These are phyloP conservation scores for Pythium apleroticum DNA, from an alignment of 352 stramenopile genomes.

Conservation along the genomic window DNA sequence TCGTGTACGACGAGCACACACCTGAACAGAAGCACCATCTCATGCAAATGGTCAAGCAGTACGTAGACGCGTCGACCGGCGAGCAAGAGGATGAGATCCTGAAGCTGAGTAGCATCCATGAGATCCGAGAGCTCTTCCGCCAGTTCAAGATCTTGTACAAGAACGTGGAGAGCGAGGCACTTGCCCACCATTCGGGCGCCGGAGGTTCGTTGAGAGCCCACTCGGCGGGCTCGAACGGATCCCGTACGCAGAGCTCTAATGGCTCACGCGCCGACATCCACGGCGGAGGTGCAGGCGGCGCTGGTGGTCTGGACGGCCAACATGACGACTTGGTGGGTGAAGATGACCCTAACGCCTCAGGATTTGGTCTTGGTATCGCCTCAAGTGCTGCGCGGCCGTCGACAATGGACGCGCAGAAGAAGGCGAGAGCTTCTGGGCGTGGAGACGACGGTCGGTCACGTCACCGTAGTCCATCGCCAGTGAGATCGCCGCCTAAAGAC, in stretches of 20 bases:
- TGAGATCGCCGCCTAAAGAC: conserved; percentile 23
- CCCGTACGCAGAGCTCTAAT: conserved; percentile 48
- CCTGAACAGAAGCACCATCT: conserved; percentile 89
- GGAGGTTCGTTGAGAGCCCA: conserved; percentile 33
- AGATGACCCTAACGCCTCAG: conserved; percentile 48
- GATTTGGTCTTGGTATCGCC: conserved; percentile 63
- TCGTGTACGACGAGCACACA: conserved; percentile 90
- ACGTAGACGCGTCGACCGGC: conserved; percentile 58
- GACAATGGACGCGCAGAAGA: conserved; percentile 60
- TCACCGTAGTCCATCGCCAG: conserved; percentile 39
- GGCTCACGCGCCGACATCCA: conserved; percentile 47
- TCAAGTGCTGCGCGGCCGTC: conserved; percentile 53
- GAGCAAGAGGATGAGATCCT: conserved; percentile 82
- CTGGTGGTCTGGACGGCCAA: not conserved
- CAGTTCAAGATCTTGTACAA: conserved; percentile 90
- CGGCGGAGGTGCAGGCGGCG: not conserved
- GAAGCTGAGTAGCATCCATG: conserved; percentile 79
- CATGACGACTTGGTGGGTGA: conserved; percentile 52
- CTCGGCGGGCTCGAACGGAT: conserved; percentile 56
- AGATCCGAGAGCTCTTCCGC: conserved; percentile 91
- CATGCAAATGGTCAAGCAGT: conserved; percentile 66
- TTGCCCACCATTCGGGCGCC: conserved; percentile 13
- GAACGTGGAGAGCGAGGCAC: conserved; percentile 45
- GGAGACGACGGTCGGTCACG: conserved; percentile 24
- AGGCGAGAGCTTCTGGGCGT: conserved; percentile 27